Percentiles rank a stretch among this genome's conserved stretches.
Conservation (phyloP, 2,329 filamentous ascomycete genomes). For the Beauveria sp. region DNA sequence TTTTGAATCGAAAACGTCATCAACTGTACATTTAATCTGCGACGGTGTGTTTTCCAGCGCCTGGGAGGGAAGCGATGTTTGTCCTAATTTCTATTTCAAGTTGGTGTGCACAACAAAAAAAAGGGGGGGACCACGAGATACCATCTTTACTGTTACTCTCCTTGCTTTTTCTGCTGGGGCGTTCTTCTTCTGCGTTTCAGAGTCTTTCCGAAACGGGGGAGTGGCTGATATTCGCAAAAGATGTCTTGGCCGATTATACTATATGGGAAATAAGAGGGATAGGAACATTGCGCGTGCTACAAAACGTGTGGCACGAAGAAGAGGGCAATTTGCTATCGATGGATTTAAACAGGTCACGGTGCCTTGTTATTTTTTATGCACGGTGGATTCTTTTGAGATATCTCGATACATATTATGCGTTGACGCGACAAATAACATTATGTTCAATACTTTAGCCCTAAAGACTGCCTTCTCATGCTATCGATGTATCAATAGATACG, state of each 20-base stretch:
- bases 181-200: background rate
- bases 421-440: background rate
- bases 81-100: background rate
- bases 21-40: constrained; percentile 4
- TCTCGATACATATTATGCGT: background rate
- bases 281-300: background rate
- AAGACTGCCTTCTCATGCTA: background rate
- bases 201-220: no score
- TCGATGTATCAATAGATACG: background rate
- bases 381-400: background rate
- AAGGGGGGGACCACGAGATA: background rate
- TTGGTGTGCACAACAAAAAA: background rate
- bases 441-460: background rate
- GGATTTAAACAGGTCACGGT: background rate
- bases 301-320: background rate
- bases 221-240: background rate
- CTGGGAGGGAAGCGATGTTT: constrained; percentile 1
- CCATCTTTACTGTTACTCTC: background rate
- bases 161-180: background rate
- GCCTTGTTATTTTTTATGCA: background rate
- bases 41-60: background rate
- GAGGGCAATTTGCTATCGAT: background rate
- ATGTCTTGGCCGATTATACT: background rate
- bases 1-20: background rate
- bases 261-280: background rate